These are phyloP conservation scores for Fusarium sp. DNA, from an alignment of 2,329 filamentous ascomycete species.

Conservation along the genomic window DNA sequence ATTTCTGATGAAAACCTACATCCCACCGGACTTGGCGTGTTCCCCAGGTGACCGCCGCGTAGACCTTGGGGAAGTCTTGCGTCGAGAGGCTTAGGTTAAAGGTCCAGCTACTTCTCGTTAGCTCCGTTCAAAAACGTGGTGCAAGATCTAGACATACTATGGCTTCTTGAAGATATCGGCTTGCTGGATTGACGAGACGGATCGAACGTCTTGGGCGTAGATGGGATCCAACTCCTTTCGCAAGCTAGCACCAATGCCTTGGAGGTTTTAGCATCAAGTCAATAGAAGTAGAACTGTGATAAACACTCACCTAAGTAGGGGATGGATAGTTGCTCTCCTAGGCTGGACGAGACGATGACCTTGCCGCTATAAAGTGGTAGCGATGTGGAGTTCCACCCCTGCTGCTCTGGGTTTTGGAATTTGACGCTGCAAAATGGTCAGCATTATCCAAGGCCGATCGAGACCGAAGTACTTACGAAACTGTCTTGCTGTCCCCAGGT, in stretches of 20 bases:
- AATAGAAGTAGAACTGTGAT: background rate
- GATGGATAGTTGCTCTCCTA: conserved; percentile 52
- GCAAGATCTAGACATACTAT: background rate
- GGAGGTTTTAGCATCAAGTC: background rate
- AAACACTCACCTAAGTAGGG: conserved; percentile 49
- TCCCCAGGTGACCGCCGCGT: conserved; percentile 39
- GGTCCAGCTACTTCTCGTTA: conserved; percentile 74
- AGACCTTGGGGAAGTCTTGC: conserved; percentile 42
- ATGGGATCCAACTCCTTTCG: background rate
- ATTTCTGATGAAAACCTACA: too few relatives aligned
- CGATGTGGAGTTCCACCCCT: background rate
- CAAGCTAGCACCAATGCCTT: conserved; percentile 19
- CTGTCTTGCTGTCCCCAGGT: conserved; percentile 21
- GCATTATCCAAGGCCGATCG: too few relatives aligned
- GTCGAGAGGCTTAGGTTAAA: conserved; percentile 68
- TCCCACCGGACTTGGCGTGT: conserved; percentile 43
- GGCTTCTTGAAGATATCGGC: conserved; percentile 52
- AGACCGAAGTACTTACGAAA: conserved; percentile 48
- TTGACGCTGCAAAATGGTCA: background rate
- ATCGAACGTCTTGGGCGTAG: background rate
- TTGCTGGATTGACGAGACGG: background rate
- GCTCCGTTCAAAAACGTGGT: background rate
- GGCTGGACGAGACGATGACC: conserved; percentile 39
- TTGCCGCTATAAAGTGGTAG: conserved; percentile 27
- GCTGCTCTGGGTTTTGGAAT: conserved; percentile 7